Base-by-base conservation (phyloP, 129 eudicot species). In the Deinandra increscens region DNA sequence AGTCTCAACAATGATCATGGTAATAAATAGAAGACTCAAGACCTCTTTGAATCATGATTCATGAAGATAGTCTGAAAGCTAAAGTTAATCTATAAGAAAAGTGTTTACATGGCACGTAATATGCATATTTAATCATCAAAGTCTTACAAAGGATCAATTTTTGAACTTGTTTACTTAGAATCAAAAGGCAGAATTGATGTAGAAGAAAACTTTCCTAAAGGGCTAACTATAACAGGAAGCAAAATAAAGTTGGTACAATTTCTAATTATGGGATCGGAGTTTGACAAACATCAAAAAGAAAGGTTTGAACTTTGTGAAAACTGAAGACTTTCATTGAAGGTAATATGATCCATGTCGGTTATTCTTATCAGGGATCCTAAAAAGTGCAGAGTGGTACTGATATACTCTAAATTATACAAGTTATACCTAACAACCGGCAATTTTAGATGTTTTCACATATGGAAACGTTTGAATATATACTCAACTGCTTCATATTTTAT, bases 51-150 rank as follows among this genome's bases (percentile, higher is more conserved):
- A 48, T 48, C 54, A 48, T n/a, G 54, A 48, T 48, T 48, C 54
- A 48, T 48, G 54, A 48, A 14, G 54, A 48, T 48, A 20, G n/a
- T 48, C 20, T 8, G n/a, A 66, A 31, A 36, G 36, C 61, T 69
- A 18, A 38, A 39, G 34, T 33, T 31, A 46, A 4, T 10, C 29
- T 67, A 31, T 9, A 23, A 29, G 14, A 10, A 17, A 9, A 5
- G 5, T 26, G 36, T 31, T 26, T 23, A 44, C 44, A 45, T n/a
- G 29, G 42, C 22, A 22, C n/a, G 69, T 20, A 13, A 8, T 46
- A 23, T 44, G 36, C 20, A 34, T 46, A 26, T 26, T 67, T 45
- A 11, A 26, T 66, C 15, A 66, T 48, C 33, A 26, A 45, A 44
- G 23, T 66, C 12, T 23, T 43, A 31, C 13, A 26, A 14, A 44